phyloP scores from a whole-genome alignment of 371 early-diverging fungal species.

The Rhizopus delemar region DNA sequence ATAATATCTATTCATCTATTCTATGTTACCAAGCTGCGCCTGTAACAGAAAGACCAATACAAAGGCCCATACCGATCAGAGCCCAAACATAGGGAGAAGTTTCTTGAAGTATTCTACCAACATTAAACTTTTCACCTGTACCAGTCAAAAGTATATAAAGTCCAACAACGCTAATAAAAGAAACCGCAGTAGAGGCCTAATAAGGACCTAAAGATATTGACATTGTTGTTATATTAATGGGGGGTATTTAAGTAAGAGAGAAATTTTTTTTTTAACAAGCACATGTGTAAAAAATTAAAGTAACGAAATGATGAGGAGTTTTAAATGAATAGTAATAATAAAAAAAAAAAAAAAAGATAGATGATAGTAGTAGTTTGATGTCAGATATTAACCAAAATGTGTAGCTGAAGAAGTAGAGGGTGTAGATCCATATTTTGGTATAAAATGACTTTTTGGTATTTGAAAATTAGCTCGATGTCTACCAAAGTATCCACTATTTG shows the following conservation, averaged over 20 bases:
- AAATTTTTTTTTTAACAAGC: no score
- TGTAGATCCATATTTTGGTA: conserved; percentile 33
- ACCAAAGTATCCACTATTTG: conserved; percentile 19
- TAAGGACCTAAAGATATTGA: conserved; percentile 19
- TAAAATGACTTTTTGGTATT: background rate
- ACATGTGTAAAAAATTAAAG: no score
- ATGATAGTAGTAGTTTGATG: no score
- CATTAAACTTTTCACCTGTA: conserved; percentile 82
- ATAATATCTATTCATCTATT: no score
- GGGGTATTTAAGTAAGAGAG: no score
- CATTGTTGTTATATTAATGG: background rate
- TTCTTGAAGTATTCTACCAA: conserved; percentile 76
- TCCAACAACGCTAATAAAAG: conserved; percentile 47
- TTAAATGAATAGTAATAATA: no score
- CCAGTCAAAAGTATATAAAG: conserved; percentile 87
- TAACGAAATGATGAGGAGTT: no score
- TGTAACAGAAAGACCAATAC: conserved; percentile 87
- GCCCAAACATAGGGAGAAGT: conserved; percentile 94
- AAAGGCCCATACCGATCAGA: conserved; percentile 79
- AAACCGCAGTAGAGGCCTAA: conserved; percentile 30
- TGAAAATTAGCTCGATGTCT: conserved; percentile 18
- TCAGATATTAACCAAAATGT: no score
- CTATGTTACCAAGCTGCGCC: conserved; percentile 92
- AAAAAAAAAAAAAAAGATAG: no score
- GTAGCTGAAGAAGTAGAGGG: conserved; percentile 12